phyloP scores from a whole-genome alignment of 1,284 basidiomycete genomes.

The Pseudozyma thailandica region DNA sequence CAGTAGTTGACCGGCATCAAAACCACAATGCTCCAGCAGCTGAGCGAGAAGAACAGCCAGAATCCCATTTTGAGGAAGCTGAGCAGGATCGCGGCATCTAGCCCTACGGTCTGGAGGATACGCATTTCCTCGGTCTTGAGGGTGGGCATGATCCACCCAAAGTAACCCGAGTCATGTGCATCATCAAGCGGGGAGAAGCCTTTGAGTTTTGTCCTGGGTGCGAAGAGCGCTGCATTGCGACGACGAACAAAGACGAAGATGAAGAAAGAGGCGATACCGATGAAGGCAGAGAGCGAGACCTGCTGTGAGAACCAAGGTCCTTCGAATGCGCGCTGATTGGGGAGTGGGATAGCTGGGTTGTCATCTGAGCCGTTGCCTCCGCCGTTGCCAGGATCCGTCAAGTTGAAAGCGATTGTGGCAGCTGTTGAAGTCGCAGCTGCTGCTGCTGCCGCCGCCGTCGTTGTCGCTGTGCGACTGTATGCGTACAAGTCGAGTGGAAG shows the following conservation, averaged over 20 bases:
- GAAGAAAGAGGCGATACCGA: constrained; percentile 84
- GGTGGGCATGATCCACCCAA: constrained; percentile 95
- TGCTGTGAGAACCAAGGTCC: constrained; percentile 95
- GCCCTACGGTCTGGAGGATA: constrained; percentile 93
- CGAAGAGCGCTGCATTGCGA: constrained; percentile 87
- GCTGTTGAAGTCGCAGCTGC: constrained; percentile 11
- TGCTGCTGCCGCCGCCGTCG: constrained; percentile 1
- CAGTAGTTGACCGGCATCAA: constrained; percentile 67
- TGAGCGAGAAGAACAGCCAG: constrained; percentile 83
- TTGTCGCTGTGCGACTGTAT: constrained; percentile 18
- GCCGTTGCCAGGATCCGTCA: constrained; percentile 2
- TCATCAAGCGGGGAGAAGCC: constrained; percentile 91
- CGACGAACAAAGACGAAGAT: constrained; percentile 87
- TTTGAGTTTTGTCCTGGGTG: constrained; percentile 91
- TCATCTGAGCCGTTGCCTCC: constrained; percentile 27
- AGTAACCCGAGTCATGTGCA: constrained; percentile 77
- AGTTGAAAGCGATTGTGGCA: constrained; percentile 1
- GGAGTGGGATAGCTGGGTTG: constrained; percentile 35
- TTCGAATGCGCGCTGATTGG: constrained; percentile 47
- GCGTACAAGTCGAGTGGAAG: constrained; percentile 21
- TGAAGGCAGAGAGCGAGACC: constrained; percentile 78
- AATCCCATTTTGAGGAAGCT: constrained; percentile 96
- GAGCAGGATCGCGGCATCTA: constrained; percentile 93
- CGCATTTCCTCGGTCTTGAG: constrained; percentile 88
- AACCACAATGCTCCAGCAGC: constrained; percentile 71